phyloP scores from a whole-genome alignment of 768 basidiomycete genomes.

The Boletus barrowsii region DNA sequence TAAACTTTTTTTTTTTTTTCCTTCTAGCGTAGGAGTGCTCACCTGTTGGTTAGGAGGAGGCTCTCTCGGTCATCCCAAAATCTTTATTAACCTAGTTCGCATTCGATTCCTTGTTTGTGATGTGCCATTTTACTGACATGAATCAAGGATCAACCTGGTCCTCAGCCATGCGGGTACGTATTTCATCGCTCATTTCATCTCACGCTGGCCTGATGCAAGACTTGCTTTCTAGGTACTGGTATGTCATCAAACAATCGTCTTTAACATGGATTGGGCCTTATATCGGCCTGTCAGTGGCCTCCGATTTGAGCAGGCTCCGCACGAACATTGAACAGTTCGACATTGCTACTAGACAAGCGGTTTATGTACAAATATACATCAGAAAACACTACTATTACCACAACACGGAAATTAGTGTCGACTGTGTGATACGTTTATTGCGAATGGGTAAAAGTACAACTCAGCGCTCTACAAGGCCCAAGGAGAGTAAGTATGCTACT shows the following conservation, averaged over 20 bases:
- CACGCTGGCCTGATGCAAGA: not conserved
- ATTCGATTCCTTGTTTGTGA: not conserved
- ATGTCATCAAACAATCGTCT: slow-evolving; percentile 15
- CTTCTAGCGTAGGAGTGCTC: slow-evolving; percentile 4
- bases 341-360: not conserved
- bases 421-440: slow-evolving; percentile 22
- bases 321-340: slow-evolving; percentile 36
- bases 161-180: slow-evolving; percentile 85
- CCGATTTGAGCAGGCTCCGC: slow-evolving; percentile 82
- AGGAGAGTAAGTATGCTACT: slow-evolving; percentile 31
- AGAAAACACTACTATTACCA: slow-evolving; percentile 9
- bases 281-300: slow-evolving; percentile 58
- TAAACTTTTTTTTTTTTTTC: not conserved
- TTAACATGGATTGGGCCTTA: not conserved
- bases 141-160: slow-evolving; percentile 78
- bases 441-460: slow-evolving; percentile 31
- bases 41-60: slow-evolving; percentile 67
- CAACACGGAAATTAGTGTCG: slow-evolving; percentile 8
- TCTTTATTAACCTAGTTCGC: slow-evolving; percentile 91
- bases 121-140: slow-evolving; percentile 5
- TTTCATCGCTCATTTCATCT: slow-evolving; percentile 17
- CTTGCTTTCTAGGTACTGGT: slow-evolving; percentile 47
- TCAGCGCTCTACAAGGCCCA: slow-evolving; percentile 31
- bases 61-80: slow-evolving; percentile 93
- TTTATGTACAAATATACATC: slow-evolving; percentile 12